Base-by-base conservation (phyloP, 1,139 yeast genomes). In the Debaryomyces udenii region DNA sequence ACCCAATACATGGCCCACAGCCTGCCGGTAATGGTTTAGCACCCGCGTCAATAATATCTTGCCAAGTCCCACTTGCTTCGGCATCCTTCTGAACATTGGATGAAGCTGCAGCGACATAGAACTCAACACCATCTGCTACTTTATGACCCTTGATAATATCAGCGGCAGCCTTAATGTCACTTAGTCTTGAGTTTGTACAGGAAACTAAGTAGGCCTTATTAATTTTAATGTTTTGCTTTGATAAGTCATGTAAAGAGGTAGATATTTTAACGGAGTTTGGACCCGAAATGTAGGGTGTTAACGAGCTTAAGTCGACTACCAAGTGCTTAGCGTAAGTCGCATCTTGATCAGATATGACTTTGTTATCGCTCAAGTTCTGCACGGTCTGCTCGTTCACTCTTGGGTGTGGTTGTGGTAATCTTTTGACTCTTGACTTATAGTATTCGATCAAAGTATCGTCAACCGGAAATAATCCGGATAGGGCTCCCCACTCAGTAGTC, bases 401-500 rank as follows among this genome's bases (percentile, higher is more conserved):
- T 47, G 96, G 89, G 63, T 93, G 99, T 38, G 87, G 84, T 53
- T 81, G 83, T 18, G 91, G 90, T 40, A 90, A 73, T 50, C 77
- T 74, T 23, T 66, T 50, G 41, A 89, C 60, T 56, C 97, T 76
- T 38, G 80, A 65, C 48, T 83, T 73, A 68, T 93, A 93, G 83
- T 91, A 93, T 42, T 83, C 71, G 33, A 90, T 65, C 53, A 90
- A 72, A 13, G 81, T 81, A 17, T 79, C 72, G 61, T 93, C 99
- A 15, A 93, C 90, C 4, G 99, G 98, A 80, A 93, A 93, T 46
- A 93, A 70, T 33, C 99, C 99, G 4, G 96, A 86, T 11, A 93
- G 74, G 1, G 99, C 99, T 55, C 99, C 99, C 99, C 99, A 93
- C 67, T 93, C 99, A 31, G 99, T 93, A 38, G 99, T 93, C 99